Base-by-base conservation (phyloP, 805 yeast genomes). In the Saturnispora mendoncae region DNA sequence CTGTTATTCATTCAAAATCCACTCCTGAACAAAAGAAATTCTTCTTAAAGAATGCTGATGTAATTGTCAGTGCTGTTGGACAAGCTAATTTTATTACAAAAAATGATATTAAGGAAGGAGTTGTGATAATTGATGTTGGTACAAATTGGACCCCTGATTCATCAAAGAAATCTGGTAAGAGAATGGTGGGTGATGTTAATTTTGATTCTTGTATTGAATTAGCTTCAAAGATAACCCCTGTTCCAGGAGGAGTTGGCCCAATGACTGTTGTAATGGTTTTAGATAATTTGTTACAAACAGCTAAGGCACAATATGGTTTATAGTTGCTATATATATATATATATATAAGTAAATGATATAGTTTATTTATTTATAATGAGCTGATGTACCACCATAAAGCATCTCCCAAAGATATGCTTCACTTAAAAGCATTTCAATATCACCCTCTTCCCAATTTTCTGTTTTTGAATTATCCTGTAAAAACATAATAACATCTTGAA, bases 191-290 rank as follows among this genome's bases (percentile, higher is more conserved):
- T 48, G 98, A 90, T 60, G 96, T 86, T 33, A 96, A 88, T 54
- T 90, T 70, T 55, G 82, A 68, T 41, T 66, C 78, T 24, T 88
- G 85, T 41, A 62, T 69, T 43, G 59, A 67, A 39, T 71, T 69
- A 41, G 92, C 88, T 3, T 65, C 79, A 10, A 74, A 71, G 52
- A 74, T 92, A 48, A 88, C 97, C 5, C 98, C 98, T 14, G 98
- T 90, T 42, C 98, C 98, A 25, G 97, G 97, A 58, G 97, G 97
- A 53, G 97, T 90, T 48, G 98, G 98, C 31, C 98, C 98, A 49
- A 90, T 90, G 97, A 90, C 98, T 21, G 97, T 90, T 36, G 95
- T 95, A 31, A 87, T 88, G 96, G 75, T 90, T 46, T 74, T 88
- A 47, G 74, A 81, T 49, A 90, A 92, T 56, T 90, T 90, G 9